These are phyloP conservation scores for Verticillium dahliae DNA, from an alignment of 2,329 filamentous ascomycete genomes.

Conservation along the genomic window DNA sequence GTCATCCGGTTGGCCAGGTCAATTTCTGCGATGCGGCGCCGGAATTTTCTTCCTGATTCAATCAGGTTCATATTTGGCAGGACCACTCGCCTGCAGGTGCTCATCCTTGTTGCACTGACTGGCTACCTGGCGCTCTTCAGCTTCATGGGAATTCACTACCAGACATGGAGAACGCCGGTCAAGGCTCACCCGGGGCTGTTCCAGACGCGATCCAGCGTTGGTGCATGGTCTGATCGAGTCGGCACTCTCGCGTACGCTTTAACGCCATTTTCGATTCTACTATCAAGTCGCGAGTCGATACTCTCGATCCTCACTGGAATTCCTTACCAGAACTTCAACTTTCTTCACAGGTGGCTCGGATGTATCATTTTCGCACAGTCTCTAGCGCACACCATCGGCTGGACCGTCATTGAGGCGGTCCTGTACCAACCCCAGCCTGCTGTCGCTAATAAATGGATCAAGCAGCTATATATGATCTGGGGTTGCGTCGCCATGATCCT, in stretches of 20 bases:
- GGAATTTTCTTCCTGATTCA: constrained; percentile 56
- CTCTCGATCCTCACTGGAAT: constrained; percentile 65
- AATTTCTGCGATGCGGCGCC: constrained; percentile 16
- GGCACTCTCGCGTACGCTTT: constrained; percentile 68
- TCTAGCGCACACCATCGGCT: constrained; percentile 62
- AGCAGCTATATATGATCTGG: constrained; percentile 65
- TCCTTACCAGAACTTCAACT: constrained; percentile 71
- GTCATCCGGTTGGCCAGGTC: constrained; percentile 25
- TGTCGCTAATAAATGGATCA: constrained; percentile 49
- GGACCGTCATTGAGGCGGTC: constrained; percentile 58
- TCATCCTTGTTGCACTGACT: constrained; percentile 49
- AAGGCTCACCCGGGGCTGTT: constrained; percentile 44
- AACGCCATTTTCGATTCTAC: constrained; percentile 61
- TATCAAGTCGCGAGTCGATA: constrained; percentile 62
- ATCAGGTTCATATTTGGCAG: constrained; percentile 54
- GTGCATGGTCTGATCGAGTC: constrained; percentile 62
- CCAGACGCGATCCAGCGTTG: constrained; percentile 60
- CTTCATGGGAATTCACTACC: constrained; percentile 63
- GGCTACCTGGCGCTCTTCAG: constrained; percentile 62
- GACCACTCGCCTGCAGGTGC: constrained; percentile 61
- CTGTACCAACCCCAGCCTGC: constrained; percentile 67
- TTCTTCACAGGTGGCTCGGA: constrained; percentile 70
- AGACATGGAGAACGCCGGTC: constrained; percentile 64
- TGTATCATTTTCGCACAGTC: constrained; percentile 66
- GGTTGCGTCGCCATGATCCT: constrained; percentile 63